These are phyloP conservation scores for Petasospora rhodanensis DNA, from an alignment of 1,139 yeast species.

Conservation along the genomic window DNA sequence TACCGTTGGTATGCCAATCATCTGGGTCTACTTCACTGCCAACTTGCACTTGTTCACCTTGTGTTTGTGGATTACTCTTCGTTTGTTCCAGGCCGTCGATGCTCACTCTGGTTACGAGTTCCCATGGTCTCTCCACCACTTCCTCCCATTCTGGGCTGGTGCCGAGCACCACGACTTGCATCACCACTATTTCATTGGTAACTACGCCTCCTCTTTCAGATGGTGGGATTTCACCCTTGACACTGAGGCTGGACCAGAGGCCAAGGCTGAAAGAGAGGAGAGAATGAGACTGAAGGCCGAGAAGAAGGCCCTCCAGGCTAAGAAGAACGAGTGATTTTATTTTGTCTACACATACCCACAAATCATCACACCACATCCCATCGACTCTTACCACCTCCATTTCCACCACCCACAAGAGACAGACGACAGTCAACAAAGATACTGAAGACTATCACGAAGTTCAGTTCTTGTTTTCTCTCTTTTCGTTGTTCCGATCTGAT, in stretches of 20 bases:
- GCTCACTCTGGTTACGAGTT: slow-evolving; percentile 91
- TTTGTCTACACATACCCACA: too few species aligned
- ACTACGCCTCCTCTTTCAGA: slow-evolving; percentile 80
- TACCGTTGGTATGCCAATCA: slow-evolving; percentile 79
- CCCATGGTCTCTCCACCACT: slow-evolving; percentile 83
- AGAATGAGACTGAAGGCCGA: slow-evolving; percentile 27
- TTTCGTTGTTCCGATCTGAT: too few species aligned
- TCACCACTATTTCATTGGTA: slow-evolving; percentile 72
- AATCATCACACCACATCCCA: too few species aligned
- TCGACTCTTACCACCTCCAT: too few species aligned
- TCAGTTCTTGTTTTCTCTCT: too few species aligned
- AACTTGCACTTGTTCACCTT: slow-evolving; percentile 73
- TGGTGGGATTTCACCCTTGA: slow-evolving; percentile 75
- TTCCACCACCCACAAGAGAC: too few species aligned
- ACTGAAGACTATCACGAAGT: too few species aligned
- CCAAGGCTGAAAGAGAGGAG: slow-evolving; percentile 28
- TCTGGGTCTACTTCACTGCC: slow-evolving; percentile 50
- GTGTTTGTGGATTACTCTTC: slow-evolving; percentile 66
- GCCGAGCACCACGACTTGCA: slow-evolving; percentile 93
- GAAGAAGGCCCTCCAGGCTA: slow-evolving; percentile 13
- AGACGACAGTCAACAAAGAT: too few species aligned
- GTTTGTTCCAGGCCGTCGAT: slow-evolving; percentile 84
- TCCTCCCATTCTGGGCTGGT: slow-evolving; percentile 88
- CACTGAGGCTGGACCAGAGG: slow-evolving; percentile 54
- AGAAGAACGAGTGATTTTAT: slow-evolving; percentile 9